Evolutionary conservation across 2,329 filamentous ascomycete genomes (phyloP), one percentile per base, ranked within the genome.

Genomic region (Paraphoma chrysanthemicola): DNA sequence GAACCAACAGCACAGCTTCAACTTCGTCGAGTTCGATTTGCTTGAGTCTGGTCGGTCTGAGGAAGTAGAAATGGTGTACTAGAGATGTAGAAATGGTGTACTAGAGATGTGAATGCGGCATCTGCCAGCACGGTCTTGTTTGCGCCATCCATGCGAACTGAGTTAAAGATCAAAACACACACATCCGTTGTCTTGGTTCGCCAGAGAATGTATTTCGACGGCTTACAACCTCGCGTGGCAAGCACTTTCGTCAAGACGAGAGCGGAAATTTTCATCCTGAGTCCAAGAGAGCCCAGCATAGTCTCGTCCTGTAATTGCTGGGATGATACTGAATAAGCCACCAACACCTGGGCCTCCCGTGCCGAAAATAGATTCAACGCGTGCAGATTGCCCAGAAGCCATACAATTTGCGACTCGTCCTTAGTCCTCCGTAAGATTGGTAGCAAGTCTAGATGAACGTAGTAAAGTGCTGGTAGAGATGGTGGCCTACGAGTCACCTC

Each of bases 101-200:
- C n/a, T n/a, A n/a, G n/a, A n/a, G n/a, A n/a, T n/a, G n/a, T 14
- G 33, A 36, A 36, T 10, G 33, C 33, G 9, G 10, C 33, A 14
- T 36, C 33, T 36, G 7, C 9, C 10, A 36, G 33, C 14, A 36
- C 33, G 2, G 33, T 10, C 33, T 36, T 10, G 33, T 36, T 36
- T 10, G 33, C 9, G 9, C 2, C 68, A 54, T 79, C 73, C 14
- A 76, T 41, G 29, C 39, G 39, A n/a, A 42, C 39, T 11, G 39
- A 42, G 16, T 42, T 17, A 10, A 23, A 23, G 23, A 23, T 23
- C 5, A 23, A 23, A 23, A 42, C 16, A 17, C n/a, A 42, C 14
- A 42, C 16, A 42, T 42, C 11, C 39, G 39, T 16, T 42, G 8
- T n/a, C 8, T 42, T 14, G 10, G n/a, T n/a, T 3, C 1, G 69